Evolutionary conservation across 192 early-diverging fungal genomes (phyloP).

Genomic region (Entophlyctis helioformis): DNA sequence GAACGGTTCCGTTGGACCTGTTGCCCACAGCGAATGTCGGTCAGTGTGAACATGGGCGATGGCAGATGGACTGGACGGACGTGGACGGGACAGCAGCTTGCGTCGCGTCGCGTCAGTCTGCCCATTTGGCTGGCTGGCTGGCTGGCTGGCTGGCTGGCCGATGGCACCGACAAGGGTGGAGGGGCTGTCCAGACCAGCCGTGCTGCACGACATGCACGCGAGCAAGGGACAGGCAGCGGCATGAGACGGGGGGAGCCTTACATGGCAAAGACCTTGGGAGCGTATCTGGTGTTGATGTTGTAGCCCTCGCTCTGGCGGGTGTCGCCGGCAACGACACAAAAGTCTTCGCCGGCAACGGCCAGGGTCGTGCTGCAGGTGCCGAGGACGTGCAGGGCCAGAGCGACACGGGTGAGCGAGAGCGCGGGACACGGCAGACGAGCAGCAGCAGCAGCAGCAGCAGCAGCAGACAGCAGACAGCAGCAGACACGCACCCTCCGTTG

Average conservation of each 20-base stretch:
- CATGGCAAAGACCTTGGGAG: conserved; percentile 82
- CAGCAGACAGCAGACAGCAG: neutral
- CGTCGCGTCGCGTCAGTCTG: too few species aligned
- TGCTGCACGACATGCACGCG: too few species aligned
- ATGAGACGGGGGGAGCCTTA: too few species aligned
- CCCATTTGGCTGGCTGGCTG: too few species aligned
- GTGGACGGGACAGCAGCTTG: too few species aligned
- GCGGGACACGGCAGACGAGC: neutral
- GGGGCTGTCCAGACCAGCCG: too few species aligned
- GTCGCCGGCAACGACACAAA: conserved; percentile 86
- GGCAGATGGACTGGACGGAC: too few species aligned
- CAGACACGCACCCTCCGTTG: conserved; percentile 47
- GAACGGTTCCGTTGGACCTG: conserved; percentile 68
- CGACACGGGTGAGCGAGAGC: neutral
- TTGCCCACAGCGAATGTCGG: too few species aligned
- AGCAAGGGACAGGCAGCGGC: too few species aligned
- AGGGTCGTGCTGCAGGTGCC: conserved; percentile 51
- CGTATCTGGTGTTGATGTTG: conserved; percentile 86
- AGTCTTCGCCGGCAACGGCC: conserved; percentile 93
- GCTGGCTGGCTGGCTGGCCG: too few species aligned
- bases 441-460: neutral
- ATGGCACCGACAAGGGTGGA: too few species aligned
- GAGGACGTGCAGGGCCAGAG: neutral
- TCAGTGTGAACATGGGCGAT: too few species aligned
- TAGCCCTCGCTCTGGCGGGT: conserved; percentile 92